Percentiles rank a stretch among this genome's conserved stretches.
phyloP scores from a whole-genome alignment of 2,329 filamentous ascomycete genomes.

The Claviceps maximensis region DNA sequence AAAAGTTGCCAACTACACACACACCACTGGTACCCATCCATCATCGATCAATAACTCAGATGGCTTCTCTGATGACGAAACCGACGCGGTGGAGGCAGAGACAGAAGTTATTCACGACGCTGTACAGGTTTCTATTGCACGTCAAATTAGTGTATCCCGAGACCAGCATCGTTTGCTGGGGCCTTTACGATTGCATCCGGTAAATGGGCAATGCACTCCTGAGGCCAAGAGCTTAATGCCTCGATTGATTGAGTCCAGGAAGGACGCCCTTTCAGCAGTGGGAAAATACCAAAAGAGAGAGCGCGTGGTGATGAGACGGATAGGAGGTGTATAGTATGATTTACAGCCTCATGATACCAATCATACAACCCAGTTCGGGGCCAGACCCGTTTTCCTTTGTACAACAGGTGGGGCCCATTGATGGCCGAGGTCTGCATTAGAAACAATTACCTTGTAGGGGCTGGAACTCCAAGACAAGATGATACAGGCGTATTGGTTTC shows the following conservation, averaged over 20 bases:
- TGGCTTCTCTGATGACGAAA: background rate
- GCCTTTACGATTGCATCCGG: conserved; percentile 28
- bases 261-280: conserved; percentile 17
- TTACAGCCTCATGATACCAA: background rate
- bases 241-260: conserved; percentile 28
- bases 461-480: background rate
- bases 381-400: background rate
- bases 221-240: conserved; percentile 31
- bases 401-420: background rate
- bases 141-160: conserved; percentile 52
- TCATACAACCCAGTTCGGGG: too few relatives aligned
- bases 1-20: background rate
- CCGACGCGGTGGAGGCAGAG: conserved; percentile 10
- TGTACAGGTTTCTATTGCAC: conserved; percentile 53
- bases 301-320: conserved; percentile 37
- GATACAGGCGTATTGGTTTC: background rate
- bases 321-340: conserved; percentile 12
- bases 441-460: background rate
- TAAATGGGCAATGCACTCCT: conserved; percentile 11
- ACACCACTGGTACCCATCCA: background rate
- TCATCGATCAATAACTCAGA: background rate
- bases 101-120: conserved; percentile 33
- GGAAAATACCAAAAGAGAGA: conserved; percentile 37
- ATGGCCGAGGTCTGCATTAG: background rate
- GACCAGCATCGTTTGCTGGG: conserved; percentile 47